phyloP scores from a whole-genome alignment of 2,329 filamentous ascomycete species.

The Calonectria leucothoes region DNA sequence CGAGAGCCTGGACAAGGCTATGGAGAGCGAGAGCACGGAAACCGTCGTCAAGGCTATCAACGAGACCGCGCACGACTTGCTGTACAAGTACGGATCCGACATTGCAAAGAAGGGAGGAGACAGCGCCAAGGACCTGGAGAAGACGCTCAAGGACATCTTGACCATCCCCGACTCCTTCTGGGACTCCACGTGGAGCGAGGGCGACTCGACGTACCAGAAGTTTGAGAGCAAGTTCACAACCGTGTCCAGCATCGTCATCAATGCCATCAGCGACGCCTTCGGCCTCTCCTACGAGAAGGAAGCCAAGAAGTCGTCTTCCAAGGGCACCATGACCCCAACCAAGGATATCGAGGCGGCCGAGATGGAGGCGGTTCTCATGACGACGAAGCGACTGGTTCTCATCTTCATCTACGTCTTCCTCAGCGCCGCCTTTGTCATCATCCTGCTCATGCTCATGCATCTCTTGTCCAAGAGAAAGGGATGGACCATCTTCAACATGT shows the following conservation, averaged over 20 bases:
- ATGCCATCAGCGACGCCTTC: slow-evolving; percentile 15
- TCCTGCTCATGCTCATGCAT: slow-evolving; percentile 22
- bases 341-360: background rate
- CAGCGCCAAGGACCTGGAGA: background rate
- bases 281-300: slow-evolving; percentile 9
- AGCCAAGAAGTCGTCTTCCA: background rate
- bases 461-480: slow-evolving; percentile 12
- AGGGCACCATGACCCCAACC: background rate
- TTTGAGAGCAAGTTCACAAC: background rate
- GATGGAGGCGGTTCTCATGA: background rate
- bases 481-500: slow-evolving; percentile 22
- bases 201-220: background rate
- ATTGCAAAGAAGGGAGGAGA: slow-evolving; percentile 11
- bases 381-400: slow-evolving; percentile 1
- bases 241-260: background rate
- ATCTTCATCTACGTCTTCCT: slow-evolving; percentile 22
- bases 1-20: background rate
- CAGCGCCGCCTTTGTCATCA: slow-evolving; percentile 13
- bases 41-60: background rate
- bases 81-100: slow-evolving; percentile 7
- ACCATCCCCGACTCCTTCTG: slow-evolving; percentile 9
- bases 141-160: background rate
- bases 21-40: background rate
- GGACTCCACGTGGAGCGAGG: background rate
- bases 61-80: background rate